These are phyloP conservation scores for Plasmodium vivax DNA, from an alignment of 169 alveolate species.

Conservation along the genomic window DNA sequence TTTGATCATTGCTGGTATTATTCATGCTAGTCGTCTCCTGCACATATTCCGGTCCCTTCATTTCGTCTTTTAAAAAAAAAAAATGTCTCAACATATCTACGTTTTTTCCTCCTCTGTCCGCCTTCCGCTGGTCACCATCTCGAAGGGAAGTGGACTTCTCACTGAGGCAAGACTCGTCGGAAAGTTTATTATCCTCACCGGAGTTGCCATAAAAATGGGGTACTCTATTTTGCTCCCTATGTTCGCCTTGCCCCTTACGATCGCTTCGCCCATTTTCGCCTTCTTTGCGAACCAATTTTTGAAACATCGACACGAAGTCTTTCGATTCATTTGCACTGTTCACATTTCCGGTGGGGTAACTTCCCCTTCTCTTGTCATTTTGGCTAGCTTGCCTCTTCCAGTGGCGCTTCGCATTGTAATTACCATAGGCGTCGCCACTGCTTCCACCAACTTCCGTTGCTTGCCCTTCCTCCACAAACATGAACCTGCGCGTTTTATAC, in stretches of 20 bases:
- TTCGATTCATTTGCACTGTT: background rate
- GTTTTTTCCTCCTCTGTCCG: background rate
- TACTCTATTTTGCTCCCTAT: background rate
- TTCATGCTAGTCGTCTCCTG: background rate
- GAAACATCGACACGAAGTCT: slow-evolving; percentile 8
- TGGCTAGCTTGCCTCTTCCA: background rate
- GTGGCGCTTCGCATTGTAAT: background rate
- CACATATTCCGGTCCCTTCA: background rate
- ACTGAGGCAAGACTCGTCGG: background rate
- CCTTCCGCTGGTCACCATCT: background rate
- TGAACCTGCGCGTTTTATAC: background rate
- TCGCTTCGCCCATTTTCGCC: background rate
- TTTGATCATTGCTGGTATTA: background rate
- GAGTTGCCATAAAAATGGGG: background rate
- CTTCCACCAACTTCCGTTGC: background rate
- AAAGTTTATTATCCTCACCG: background rate
- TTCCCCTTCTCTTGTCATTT: background rate
- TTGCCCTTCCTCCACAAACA: background rate
- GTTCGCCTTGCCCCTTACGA: background rate
- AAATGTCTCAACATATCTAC: background rate
- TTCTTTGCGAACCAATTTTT: background rate
- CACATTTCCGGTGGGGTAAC: background rate
- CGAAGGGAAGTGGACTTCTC: background rate
- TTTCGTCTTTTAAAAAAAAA: slow-evolving; percentile 16
- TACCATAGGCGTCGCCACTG: background rate